Percentiles rank a stretch among this genome's conserved stretches.
phyloP scores from a whole-genome alignment of 306 rosid species.

The Hippophae gyantsensis region DNA sequence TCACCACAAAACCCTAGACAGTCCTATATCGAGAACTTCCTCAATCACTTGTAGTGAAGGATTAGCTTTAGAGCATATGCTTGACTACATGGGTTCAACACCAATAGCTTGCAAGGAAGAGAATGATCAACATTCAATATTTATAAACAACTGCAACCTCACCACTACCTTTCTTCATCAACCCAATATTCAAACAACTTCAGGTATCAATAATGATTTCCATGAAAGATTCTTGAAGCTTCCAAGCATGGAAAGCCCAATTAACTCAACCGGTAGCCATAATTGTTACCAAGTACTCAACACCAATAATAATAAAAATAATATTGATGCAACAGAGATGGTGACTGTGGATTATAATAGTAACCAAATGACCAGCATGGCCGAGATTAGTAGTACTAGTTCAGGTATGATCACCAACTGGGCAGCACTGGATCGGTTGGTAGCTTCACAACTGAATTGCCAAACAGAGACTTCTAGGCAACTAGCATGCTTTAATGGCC shows the following conservation, averaged over 20 bases:
- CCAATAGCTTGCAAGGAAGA: constrained; percentile 55
- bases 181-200: constrained; percentile 13
- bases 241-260: constrained; percentile 62
- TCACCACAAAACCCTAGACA: constrained; percentile 63
- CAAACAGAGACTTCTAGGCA: constrained; percentile 42
- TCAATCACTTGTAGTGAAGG: constrained; percentile 32
- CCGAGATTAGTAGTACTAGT: neutral
- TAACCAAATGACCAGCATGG: constrained; percentile 21
- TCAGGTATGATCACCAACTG: constrained; percentile 36
- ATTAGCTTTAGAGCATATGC: constrained; percentile 65
- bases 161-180: constrained; percentile 16
- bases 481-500: constrained; percentile 42
- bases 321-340: constrained; percentile 5
- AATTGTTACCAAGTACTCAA: constrained; percentile 32
- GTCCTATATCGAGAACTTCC: constrained; percentile 23
- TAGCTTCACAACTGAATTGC: constrained; percentile 77
- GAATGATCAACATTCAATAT: constrained; percentile 8
- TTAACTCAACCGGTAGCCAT: constrained; percentile 41
- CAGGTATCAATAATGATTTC: constrained; percentile 7
- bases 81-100: constrained; percentile 47
- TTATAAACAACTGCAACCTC: constrained; percentile 1
- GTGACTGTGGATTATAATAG: constrained; percentile 15
- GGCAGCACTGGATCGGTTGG: constrained; percentile 71
- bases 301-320: constrained; percentile 4
- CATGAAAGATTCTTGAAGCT: constrained; percentile 56